Percentiles rank a stretch among this genome's conserved stretches.
phyloP scores from a whole-genome alignment of 1,139 yeast species.

The Taiozyma sp. region DNA sequence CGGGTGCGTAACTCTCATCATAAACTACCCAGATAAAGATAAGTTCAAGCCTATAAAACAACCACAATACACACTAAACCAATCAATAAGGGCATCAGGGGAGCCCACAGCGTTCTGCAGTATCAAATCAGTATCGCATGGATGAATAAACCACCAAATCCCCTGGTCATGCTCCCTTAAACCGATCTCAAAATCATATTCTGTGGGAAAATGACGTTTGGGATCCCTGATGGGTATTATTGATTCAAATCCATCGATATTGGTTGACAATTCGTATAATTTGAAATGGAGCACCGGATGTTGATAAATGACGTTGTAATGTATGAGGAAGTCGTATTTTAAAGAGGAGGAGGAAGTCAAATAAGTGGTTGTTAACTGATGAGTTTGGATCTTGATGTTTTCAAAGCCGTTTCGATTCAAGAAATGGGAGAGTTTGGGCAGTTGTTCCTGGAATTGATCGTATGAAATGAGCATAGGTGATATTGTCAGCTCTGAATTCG shows the following conservation, averaged over 20 bases:
- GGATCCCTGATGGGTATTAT: neutral
- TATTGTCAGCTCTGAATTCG: too few relatives aligned
- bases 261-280: neutral
- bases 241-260: neutral
- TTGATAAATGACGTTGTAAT: neutral
- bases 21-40: neutral
- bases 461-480: neutral
- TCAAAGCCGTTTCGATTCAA: neutral
- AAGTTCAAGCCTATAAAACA: neutral
- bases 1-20: neutral
- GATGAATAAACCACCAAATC: constrained; percentile 24
- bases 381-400: neutral
- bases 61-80: neutral
- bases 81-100: neutral
- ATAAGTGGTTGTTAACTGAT: neutral
- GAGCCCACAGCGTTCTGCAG: constrained; percentile 6
- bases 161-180: neutral
- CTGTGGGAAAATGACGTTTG: neutral
- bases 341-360: neutral
- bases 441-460: neutral
- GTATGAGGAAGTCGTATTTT: neutral
- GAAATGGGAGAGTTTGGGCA: neutral
- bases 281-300: neutral
- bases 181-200: neutral
- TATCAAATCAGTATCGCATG: constrained; percentile 23